phyloP scores from a whole-genome alignment of 2,329 filamentous ascomycete species.

The Cladobotryum mycophilum region DNA sequence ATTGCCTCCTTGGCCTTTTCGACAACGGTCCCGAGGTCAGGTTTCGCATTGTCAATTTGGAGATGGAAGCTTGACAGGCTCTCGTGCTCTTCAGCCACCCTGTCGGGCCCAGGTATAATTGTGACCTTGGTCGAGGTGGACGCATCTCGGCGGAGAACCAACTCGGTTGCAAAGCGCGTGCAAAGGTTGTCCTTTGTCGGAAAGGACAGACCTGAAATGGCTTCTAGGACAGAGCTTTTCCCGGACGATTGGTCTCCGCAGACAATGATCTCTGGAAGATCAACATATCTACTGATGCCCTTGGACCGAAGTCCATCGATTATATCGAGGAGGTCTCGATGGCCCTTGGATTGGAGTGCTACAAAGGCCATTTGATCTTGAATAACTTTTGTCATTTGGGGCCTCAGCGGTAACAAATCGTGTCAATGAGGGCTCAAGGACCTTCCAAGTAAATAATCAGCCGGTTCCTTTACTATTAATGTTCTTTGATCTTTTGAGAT shows the following conservation, averaged over 20 bases:
- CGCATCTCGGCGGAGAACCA: slow-evolving; percentile 36
- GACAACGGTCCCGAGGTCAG: slow-evolving; percentile 8
- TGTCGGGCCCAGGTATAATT: slow-evolving; percentile 13
- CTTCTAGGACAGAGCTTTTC: slow-evolving; percentile 53
- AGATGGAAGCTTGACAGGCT: not conserved
- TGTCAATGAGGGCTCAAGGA: no score
- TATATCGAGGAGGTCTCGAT: not conserved
- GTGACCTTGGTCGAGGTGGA: slow-evolving; percentile 13
- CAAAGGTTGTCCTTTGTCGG: slow-evolving; percentile 46
- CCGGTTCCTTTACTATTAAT: not conserved
- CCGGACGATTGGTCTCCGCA: slow-evolving; percentile 50
- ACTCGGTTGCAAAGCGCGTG: slow-evolving; percentile 50
- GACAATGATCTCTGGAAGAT: slow-evolving; percentile 45
- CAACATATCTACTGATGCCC: not conserved
- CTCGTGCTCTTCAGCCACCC: slow-evolving; percentile 9
- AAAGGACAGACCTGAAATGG: slow-evolving; percentile 49
- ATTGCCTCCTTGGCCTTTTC: slow-evolving; percentile 11
- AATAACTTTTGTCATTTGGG: not conserved
- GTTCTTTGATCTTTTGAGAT: not conserved
- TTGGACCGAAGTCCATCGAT: not conserved
- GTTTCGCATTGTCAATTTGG: slow-evolving; percentile 2
- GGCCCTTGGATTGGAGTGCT: not conserved
- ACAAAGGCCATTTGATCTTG: not conserved
- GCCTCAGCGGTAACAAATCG: no score
- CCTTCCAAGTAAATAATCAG: not conserved